Conservation (phyloP, 1,139 yeast species). For the Kodamaea sp. region DNA sequence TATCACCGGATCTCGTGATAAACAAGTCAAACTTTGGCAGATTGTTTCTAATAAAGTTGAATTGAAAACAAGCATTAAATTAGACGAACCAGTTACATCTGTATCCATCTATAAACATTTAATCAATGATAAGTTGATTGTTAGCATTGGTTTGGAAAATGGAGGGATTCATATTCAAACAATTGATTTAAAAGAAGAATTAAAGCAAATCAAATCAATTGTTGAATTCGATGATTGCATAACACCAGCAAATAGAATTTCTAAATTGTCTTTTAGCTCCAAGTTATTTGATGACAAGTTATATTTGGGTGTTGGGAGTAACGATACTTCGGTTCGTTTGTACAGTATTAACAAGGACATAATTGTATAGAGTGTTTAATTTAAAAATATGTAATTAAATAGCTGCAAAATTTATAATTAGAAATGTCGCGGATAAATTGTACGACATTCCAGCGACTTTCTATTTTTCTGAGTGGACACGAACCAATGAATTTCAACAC, state of each 20-base stretch:
- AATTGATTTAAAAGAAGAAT: conserved; percentile 27
- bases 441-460: no score
- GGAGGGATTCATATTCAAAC: conserved; percentile 36
- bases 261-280: conserved; percentile 55
- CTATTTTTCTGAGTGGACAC: no score
- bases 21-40: conserved; percentile 69
- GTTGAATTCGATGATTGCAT: conserved; percentile 30
- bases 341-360: conserved; percentile 28
- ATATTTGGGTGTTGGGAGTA: conserved; percentile 62
- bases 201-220: conserved; percentile 24
- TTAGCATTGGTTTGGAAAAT: conserved; percentile 73
- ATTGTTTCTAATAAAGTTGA: conserved; percentile 25
- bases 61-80: conserved; percentile 32
- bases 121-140: conserved; percentile 23
- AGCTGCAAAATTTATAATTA: no score
- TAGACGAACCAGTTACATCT: conserved; percentile 66
- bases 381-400: no score
- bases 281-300: conserved; percentile 18
- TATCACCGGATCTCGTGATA: conserved; percentile 87
- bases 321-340: conserved; percentile 65
- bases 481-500: no score
- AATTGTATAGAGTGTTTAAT: no score
- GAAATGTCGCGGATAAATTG: no score
- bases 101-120: conserved; percentile 47
- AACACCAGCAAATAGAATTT: conserved; percentile 59